These are phyloP conservation scores for Babesia caballi DNA, from an alignment of 169 alveolate genomes.

Conservation along the genomic window DNA sequence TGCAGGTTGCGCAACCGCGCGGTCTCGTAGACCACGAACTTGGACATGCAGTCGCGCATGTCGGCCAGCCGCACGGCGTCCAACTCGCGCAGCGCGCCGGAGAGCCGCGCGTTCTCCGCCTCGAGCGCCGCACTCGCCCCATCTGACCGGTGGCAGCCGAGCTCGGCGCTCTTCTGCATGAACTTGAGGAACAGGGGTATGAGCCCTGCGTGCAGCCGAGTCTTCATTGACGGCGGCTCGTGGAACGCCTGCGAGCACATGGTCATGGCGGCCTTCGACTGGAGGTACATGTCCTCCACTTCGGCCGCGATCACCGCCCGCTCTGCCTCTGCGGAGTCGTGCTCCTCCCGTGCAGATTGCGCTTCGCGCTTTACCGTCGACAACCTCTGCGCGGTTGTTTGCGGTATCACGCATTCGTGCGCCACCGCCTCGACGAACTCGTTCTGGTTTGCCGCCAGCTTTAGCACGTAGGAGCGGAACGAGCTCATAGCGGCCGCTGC, in stretches of 20 bases:
- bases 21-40: slow-evolving; percentile 56
- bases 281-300: slow-evolving; percentile 44
- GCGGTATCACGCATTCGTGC: slow-evolving; percentile 37
- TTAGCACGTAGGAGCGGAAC: slow-evolving; percentile 23
- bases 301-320: not conserved
- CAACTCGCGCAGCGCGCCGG: not conserved
- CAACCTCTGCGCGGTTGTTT: not conserved
- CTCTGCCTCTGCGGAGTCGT: slow-evolving; percentile 22
- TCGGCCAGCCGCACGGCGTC: slow-evolving; percentile 15
- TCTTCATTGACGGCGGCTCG: slow-evolving; percentile 61
- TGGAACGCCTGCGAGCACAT: slow-evolving; percentile 52
- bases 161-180: slow-evolving; percentile 11
- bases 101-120: not conserved
- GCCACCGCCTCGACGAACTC: slow-evolving; percentile 58
- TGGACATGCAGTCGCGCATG: slow-evolving; percentile 23
- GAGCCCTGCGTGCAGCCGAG: slow-evolving; percentile 36
- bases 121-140: not conserved
- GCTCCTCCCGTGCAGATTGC: not conserved
- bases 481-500: slow-evolving; percentile 2
- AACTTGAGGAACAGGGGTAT: slow-evolving; percentile 47
- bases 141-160: not conserved
- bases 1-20: slow-evolving; percentile 47
- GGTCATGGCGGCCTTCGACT: slow-evolving; percentile 37
- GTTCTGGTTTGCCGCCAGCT: slow-evolving; percentile 40
- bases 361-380: not conserved